Evolutionary conservation across 148 eudicot genomes (phyloP).

Genomic region (Polygonum aviculare): DNA sequence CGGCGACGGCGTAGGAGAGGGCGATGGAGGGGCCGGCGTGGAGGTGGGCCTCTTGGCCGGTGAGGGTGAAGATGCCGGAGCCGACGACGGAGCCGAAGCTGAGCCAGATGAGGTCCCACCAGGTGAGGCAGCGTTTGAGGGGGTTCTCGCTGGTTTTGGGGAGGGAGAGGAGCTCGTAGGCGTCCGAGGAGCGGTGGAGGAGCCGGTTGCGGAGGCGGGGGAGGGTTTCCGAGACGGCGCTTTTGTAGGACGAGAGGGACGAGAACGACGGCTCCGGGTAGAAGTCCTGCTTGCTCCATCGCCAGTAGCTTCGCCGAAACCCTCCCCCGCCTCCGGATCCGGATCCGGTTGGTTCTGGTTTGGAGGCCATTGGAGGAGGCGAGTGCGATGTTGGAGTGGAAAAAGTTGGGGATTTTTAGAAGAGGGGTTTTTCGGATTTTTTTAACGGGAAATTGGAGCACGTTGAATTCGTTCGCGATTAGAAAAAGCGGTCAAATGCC

Average conservation of each 20-base stretch:
- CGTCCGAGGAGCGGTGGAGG: constrained; percentile 50
- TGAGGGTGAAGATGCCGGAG: constrained; percentile 73
- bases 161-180: constrained; percentile 34
- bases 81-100: constrained; percentile 85
- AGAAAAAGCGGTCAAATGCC: neutral
- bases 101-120: constrained; percentile 85
- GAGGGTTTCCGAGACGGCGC: constrained; percentile 34
- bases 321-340: neutral
- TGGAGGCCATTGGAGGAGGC: neutral
- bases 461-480: neutral
- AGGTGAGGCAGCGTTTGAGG: constrained; percentile 47
- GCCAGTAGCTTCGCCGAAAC: neutral
- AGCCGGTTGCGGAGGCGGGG: constrained; percentile 56
- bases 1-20: constrained; percentile 70
- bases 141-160: constrained; percentile 33
- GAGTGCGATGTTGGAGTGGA: neutral
- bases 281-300: constrained; percentile 57
- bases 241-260: constrained; percentile 34
- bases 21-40: constrained; percentile 77
- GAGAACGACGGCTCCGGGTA: constrained; percentile 68
- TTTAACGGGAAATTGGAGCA: neutral
- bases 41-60: constrained; percentile 69
- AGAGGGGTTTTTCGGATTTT: neutral
- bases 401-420: neutral
- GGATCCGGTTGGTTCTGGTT: neutral